These are phyloP conservation scores for Crotalaria pallida DNA, from an alignment of 306 rosid species.

Conservation along the genomic window DNA sequence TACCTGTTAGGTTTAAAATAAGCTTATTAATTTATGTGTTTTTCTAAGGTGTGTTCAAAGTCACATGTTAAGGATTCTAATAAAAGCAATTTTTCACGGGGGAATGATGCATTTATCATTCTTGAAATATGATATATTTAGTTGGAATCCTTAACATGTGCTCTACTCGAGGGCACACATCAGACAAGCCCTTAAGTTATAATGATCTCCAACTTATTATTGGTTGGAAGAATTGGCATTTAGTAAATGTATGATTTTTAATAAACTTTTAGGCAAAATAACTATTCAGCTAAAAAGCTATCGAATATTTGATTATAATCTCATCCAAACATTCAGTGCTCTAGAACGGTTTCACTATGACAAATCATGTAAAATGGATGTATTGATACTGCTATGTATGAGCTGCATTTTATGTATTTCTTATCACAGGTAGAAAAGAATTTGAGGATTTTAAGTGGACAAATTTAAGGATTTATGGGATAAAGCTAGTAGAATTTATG, in stretches of 20 bases:
- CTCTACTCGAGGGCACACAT: too few relatives aligned
- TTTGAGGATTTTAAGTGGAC: slow-evolving; percentile 14
- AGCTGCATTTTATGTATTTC: background rate
- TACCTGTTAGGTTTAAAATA: slow-evolving; percentile 4
- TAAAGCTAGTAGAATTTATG: background rate
- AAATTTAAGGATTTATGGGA: slow-evolving; percentile 1
- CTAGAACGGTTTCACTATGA: slow-evolving; percentile 4
- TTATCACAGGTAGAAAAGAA: background rate
- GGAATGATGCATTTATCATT: too few relatives aligned
- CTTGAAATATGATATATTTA: too few relatives aligned
- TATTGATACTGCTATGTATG: background rate
- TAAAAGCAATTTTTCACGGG: too few relatives aligned
- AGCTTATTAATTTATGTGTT: too few relatives aligned
- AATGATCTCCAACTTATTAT: slow-evolving; percentile 9
- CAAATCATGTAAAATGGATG: background rate
- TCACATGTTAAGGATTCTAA: too few relatives aligned
- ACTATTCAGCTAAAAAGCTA: background rate
- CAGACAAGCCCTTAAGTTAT: too few relatives aligned
- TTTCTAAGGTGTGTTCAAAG: too few relatives aligned
- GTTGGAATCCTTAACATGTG: too few relatives aligned
- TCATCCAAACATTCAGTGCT: background rate
- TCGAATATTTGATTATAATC: background rate
- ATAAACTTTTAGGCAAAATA: background rate
- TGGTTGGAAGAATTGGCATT: slow-evolving; percentile 3
- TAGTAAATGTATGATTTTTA: slow-evolving; percentile 1